These are phyloP conservation scores for Leccinum insolens DNA, from an alignment of 1,284 basidiomycete genomes.

Conservation along the genomic window DNA sequence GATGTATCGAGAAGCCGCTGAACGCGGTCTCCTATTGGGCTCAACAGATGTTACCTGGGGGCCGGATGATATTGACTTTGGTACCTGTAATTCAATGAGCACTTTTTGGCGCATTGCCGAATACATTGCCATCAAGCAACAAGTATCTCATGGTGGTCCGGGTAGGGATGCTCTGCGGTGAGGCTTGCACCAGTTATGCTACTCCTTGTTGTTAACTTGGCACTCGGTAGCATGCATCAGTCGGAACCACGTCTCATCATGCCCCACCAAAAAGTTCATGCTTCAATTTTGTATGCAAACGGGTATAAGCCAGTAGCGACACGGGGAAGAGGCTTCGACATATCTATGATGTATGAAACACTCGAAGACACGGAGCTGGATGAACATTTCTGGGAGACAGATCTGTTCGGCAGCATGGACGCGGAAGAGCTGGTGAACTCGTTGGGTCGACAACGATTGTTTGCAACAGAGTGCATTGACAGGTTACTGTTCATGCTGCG, in stretches of 20 bases:
- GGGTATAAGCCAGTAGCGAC: background rate
- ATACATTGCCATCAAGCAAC: conserved; percentile 14
- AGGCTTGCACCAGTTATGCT: background rate
- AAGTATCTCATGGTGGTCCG: background rate
- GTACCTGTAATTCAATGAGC: conserved; percentile 20
- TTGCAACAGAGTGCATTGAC: background rate
- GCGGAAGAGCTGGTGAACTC: background rate
- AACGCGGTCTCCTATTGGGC: conserved; percentile 12
- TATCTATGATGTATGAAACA: background rate
- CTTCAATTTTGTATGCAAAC: background rate
- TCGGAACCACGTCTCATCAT: background rate
- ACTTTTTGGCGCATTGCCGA: conserved; percentile 19
- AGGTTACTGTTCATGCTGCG: conserved; percentile 5
- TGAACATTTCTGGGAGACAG: background rate
- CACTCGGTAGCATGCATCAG: background rate
- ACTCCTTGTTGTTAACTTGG: background rate
- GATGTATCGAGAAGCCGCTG: conserved; percentile 23
- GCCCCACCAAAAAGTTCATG: background rate
- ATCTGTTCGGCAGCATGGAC: background rate
- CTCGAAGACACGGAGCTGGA: background rate
- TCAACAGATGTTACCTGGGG: conserved; percentile 17
- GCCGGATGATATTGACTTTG: conserved; percentile 17
- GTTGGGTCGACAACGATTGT: background rate
- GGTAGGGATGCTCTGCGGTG: background rate
- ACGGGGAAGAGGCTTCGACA: background rate